phyloP scores from a whole-genome alignment of 1,284 basidiomycete species.

The Malassezia restricta region DNA sequence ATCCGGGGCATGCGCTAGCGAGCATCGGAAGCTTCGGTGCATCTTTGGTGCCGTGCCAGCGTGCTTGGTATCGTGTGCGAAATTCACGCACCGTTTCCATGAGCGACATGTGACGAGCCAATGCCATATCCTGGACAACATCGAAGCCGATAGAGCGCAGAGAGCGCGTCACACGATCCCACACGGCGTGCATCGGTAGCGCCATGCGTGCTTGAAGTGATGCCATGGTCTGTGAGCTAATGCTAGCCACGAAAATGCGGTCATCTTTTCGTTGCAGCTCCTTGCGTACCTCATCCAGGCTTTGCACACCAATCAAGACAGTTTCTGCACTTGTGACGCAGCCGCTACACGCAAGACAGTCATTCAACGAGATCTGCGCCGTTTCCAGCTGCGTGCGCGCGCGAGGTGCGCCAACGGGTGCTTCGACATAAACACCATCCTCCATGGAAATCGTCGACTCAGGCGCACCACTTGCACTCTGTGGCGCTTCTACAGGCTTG shows the following conservation, averaged over 20 bases:
- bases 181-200: slow-evolving; percentile 26
- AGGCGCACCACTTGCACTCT: neutral
- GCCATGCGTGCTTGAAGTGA: slow-evolving; percentile 53
- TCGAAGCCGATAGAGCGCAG: slow-evolving; percentile 54
- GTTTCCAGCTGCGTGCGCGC: slow-evolving; percentile 37
- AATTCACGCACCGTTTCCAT: slow-evolving; percentile 74
- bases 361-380: slow-evolving; percentile 87
- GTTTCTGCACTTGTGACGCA: slow-evolving; percentile 98
- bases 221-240: slow-evolving; percentile 77
- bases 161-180: slow-evolving; percentile 50
- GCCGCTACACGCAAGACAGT: slow-evolving; percentile 86
- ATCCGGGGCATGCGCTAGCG: slow-evolving; percentile 90
- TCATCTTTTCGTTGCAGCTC: slow-evolving; percentile 16
- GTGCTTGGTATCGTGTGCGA: slow-evolving; percentile 32
- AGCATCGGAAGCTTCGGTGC: slow-evolving; percentile 64
- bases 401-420: slow-evolving; percentile 14
- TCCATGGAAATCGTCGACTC: slow-evolving; percentile 78
- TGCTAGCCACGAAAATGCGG: slow-evolving; percentile 29
- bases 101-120: slow-evolving; percentile 75
- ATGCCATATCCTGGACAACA: slow-evolving; percentile 82
- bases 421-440: slow-evolving; percentile 65
- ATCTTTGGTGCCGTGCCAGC: slow-evolving; percentile 3
- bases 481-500: slow-evolving; percentile 61
- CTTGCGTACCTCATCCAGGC: slow-evolving; percentile 73
- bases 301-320: slow-evolving; percentile 91